Evolutionary conservation across 768 basidiomycete species (phyloP), one percentile per base, ranked within the genome.

Genomic region (Boletus rex-veris): DNA sequence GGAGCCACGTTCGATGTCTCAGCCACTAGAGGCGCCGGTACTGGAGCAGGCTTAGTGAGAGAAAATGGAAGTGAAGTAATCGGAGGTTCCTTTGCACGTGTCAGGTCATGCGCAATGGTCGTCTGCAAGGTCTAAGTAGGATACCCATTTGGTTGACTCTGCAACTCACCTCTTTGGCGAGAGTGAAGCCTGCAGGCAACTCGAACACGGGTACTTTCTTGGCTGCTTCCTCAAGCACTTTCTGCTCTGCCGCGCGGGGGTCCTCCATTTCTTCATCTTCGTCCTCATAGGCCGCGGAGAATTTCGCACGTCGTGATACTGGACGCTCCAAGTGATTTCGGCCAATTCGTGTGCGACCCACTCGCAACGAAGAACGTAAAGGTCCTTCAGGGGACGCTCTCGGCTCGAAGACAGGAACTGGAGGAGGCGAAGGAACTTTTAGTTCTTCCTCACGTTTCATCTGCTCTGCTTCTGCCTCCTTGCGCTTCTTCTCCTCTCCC

Each of bases 271-370:
- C 72, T 31, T 73, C 83, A 26, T 63, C 72, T 26, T 82, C 75
- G 26, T 79, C 78, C 30, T 79, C 77, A 56, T 77, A 87, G 8
- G 76, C 77, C 7, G 88, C 88, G 4, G 88, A 89, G 61, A 85
- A 91, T 58, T 80, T 81, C 31, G 77, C 75, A 55, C 73, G 79
- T 16, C 73, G 69, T 44, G 75, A 68, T 16, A 70, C 64, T 14
- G 86, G 84, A 12, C 84, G 80, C n/a, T 75, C 74, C 38, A 86
- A 75, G 60, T 88, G 85, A 55, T 77, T 80, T 38, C 86, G 80
- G 12, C 76, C 72, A 4, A 64, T 74, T 68, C 80, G 83, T 19
- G 74, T 74, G 39, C 86, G 80, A 16, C 87, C 86, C 24, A 88
- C 84, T 48, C 87, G 81, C 49, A 87, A 72, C 16, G 84, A 85